phyloP scores from a whole-genome alignment of 495 filamentous ascomycete genomes.

The Penicillium psychrofluorescens region DNA sequence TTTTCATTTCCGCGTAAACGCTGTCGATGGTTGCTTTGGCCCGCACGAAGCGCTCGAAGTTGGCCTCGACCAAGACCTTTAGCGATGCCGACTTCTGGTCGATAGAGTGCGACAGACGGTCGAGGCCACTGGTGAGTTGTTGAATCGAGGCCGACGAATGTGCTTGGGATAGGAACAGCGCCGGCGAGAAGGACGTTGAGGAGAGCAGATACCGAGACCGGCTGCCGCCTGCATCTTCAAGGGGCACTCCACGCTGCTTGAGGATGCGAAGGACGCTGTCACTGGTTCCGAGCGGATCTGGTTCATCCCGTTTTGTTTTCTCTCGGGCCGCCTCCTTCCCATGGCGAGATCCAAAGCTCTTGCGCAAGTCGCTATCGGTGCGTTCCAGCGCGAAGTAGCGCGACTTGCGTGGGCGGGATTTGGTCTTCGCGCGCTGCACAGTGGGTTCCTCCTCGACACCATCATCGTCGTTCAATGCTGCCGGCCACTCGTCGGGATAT shows the following conservation, averaged over 20 bases:
- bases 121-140: slow-evolving; percentile 68
- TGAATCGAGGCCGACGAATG: slow-evolving; percentile 78
- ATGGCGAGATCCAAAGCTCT: slow-evolving; percentile 61
- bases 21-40: slow-evolving; percentile 97
- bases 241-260: slow-evolving; percentile 62
- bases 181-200: slow-evolving; percentile 89
- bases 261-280: slow-evolving; percentile 81
- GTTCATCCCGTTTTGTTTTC: slow-evolving; percentile 82
- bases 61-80: slow-evolving; percentile 91
- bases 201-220: slow-evolving; percentile 90
- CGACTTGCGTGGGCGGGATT: slow-evolving; percentile 58
- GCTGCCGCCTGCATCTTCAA: slow-evolving; percentile 78
- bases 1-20: slow-evolving; percentile 97
- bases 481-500: slow-evolving; percentile 81
- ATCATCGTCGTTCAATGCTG: slow-evolving; percentile 68
- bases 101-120: slow-evolving; percentile 78
- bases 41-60: slow-evolving; percentile 94
- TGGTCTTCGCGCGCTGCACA: slow-evolving; percentile 36
- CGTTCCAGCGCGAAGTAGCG: slow-evolving; percentile 79
- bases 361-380: slow-evolving; percentile 57
- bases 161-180: slow-evolving; percentile 84
- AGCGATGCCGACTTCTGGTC: slow-evolving; percentile 94
- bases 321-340: slow-evolving; percentile 55
- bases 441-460: slow-evolving; percentile 54
- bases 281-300: slow-evolving; percentile 75